Percentiles rank a stretch among this genome's conserved stretches.
phyloP scores from a whole-genome alignment of 106 monocot species.

The Allium sativum region DNA sequence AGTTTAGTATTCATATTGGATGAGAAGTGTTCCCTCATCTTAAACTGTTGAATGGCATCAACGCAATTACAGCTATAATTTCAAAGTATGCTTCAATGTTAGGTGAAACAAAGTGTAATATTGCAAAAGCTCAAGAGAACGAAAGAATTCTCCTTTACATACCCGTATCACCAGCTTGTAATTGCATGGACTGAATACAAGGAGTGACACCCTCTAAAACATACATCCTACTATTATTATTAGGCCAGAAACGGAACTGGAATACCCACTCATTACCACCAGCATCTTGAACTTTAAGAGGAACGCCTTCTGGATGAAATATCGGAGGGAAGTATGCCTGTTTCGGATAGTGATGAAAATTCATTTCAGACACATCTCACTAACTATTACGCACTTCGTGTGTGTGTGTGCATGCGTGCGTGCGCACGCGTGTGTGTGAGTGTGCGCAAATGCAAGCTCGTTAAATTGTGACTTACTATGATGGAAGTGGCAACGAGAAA shows the following conservation, averaged over 20 bases:
- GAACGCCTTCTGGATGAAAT: slow-evolving; percentile 90
- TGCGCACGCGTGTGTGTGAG: neutral
- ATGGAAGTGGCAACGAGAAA: too few relatives aligned
- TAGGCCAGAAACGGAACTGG: slow-evolving; percentile 98
- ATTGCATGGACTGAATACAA: slow-evolving; percentile 95
- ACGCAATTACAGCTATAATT: too few relatives aligned
- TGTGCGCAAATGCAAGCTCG: too few relatives aligned
- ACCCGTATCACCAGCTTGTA: slow-evolving; percentile 98
- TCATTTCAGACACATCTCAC: slow-evolving; percentile 1
- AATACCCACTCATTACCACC: slow-evolving; percentile 88
- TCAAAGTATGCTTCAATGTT: too few relatives aligned
- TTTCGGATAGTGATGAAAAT: slow-evolving; percentile 4
- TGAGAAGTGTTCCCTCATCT: too few relatives aligned
- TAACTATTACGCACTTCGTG: neutral
- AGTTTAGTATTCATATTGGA: too few relatives aligned
- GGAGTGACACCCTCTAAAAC: slow-evolving; percentile 99
- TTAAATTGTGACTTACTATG: too few relatives aligned
- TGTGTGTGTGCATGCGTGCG: neutral
- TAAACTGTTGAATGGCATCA: too few relatives aligned
- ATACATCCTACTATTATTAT: slow-evolving; percentile 99
- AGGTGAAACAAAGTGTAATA: too few relatives aligned
- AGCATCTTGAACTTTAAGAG: slow-evolving; percentile 90
- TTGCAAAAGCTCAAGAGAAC: too few relatives aligned
- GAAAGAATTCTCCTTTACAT: slow-evolving; percentile 5
- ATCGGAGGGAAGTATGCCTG: slow-evolving; percentile 95